Evolutionary conservation across 2,329 filamentous ascomycete genomes (phyloP), one percentile per base, ranked within the genome.

Genomic region (Xylaria arbuscula): DNA sequence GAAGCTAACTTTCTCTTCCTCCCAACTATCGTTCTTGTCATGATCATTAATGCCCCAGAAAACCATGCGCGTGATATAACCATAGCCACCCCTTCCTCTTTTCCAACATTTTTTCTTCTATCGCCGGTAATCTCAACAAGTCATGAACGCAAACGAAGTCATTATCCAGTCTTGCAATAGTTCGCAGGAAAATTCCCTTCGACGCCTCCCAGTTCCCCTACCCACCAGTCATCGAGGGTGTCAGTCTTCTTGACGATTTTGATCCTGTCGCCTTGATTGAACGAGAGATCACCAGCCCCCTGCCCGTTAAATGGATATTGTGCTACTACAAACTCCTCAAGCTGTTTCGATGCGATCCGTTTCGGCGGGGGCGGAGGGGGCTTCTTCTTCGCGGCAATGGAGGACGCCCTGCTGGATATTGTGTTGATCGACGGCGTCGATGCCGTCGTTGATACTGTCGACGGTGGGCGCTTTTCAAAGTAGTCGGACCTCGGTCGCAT

Each of bases 151-250:
- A 11, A 38, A 9, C 13, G n/a, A n/a, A n/a, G n/a, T n/a, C 42
- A 19, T 72, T 73, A 82, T 28, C 71, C 72, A 7, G 77, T 66
- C 73, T 86, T 86, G 76, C 91, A 93, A 80, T 97, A 97, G 79
- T 97, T 97, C 7, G 93, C 93, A 0, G 93, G 93, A 77, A 97
- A 97, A 72, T 84, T 89, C 3, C 93, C 93, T 76, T 85, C 86
- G 32, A 83, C 78, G 0, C 93, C 93, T 48, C 84, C 83, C 15
- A 94, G 71, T 79, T 96, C 92, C 13, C 93, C 93, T 70, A 93
- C 88, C 93, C 93, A 97, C 93, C 93, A 97, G 77, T 96, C 93
- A 80, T 96, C 91, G 24, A 89, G 90, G 69, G 90, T 93, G 7
- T 88, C 87, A 2, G 93, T 96, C 82, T 91, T 93, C 82, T 92